Base-by-base conservation (phyloP, 805 yeast genomes). In the Vanderwaltozyma tropicalis region DNA sequence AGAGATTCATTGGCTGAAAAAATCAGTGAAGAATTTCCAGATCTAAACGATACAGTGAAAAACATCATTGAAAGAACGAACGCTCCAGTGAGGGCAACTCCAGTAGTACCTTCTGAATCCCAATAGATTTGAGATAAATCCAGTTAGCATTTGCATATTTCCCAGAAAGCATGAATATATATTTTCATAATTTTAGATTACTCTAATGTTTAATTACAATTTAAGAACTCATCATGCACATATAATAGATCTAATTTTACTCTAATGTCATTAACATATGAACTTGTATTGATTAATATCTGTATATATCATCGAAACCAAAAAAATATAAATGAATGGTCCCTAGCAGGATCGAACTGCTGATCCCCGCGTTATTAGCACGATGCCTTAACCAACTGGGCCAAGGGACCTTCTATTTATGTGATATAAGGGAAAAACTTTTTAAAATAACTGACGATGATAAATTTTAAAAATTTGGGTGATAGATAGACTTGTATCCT, bases 11-110 rank as follows among this genome's bases (percentile, higher is more conserved):
- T 92, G 43, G 85, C 86, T 0, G 74, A 68, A 15, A 79, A 84
- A 53, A 72, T 92, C 33, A 68, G 63, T 31, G 72, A 72, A 31
- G 94, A 83, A 49, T 89, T 85, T 50, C 96, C 96, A 1, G 87
- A 81, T 38, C 57, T 89, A 44, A 64, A 66, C 9, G 66, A 55
- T 0, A 69, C 68, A 2, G 81, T 88, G 5, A 72, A 75, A 10
- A 69, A 69, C 37, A 78, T 82, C 17, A 64, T 69, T 27, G 46
- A 54, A 18, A 63, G 80, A 48, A 41, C 61, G n/a, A 43, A 33
- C 14, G 37, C 36, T 9, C 35, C 39, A 30, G 18, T 17, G 8
- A 13, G 26, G 29, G 25, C 17, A 9, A 24, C n/a, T n/a, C n/a
- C n/a, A n/a, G n/a, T n/a, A n/a, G n/a, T n/a, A n/a, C n/a, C n/a